Conservation (phyloP, 2,329 filamentous ascomycete species). For the Botrytis hyacinthi region DNA sequence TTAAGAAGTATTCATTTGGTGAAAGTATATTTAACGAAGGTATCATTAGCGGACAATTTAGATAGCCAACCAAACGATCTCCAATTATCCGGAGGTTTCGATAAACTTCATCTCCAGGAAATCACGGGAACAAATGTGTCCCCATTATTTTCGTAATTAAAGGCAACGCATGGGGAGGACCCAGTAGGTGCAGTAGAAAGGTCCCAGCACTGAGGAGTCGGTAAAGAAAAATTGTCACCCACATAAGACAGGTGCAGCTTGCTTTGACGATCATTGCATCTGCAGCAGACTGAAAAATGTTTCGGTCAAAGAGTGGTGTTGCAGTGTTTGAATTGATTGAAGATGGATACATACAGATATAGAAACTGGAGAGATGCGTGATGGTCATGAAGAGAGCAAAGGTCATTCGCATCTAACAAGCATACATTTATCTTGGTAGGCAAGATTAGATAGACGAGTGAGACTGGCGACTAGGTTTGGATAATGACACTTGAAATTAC, state of each 20-base stretch:
- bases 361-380: neutral
- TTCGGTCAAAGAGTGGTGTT: neutral
- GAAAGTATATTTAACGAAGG: neutral
- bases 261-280: conserved; percentile 21
- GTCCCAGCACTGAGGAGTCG: conserved; percentile 20
- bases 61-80: neutral
- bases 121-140: conserved; percentile 20
- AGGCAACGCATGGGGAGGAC: conserved; percentile 2
- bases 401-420: neutral
- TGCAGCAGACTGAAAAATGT: neutral
- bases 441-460: neutral
- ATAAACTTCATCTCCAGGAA: neutral
- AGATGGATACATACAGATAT: neutral
- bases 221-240: conserved; percentile 17
- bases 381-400: neutral
- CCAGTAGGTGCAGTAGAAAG: conserved; percentile 10
- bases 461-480: neutral
- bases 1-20: neutral
- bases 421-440: neutral
- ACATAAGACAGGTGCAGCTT: conserved; percentile 10
- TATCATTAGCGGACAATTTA: neutral
- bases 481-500: neutral
- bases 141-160: conserved; percentile 7
- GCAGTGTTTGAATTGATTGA: neutral
- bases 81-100: neutral